A percentile compares a stretch with the other conserved stretches of the same genome.
Evolutionary conservation across 176 grass and related monocot genomes (phyloP).

Genomic region (Carex pumila): DNA sequence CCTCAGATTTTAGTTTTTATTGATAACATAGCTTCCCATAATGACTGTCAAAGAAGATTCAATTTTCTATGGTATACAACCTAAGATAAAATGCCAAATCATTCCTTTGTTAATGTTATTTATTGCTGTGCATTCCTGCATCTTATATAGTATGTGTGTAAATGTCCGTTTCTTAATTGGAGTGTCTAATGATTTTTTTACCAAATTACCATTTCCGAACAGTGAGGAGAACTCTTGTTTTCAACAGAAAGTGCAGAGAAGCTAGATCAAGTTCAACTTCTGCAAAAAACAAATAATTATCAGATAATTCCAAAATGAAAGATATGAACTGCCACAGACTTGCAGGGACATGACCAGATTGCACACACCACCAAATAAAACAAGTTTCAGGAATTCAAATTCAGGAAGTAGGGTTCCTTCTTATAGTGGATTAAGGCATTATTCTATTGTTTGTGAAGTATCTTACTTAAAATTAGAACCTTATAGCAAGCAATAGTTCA

Average conservation of each 20-base stretch:
- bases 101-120: background rate
- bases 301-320: background rate
- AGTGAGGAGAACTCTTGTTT: background rate
- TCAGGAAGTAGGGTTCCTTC: background rate
- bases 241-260: background rate
- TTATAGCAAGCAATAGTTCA: background rate
- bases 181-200: background rate
- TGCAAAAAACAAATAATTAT: background rate
- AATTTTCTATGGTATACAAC: background rate
- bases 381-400: background rate
- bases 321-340: background rate
- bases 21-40: background rate
- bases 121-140: background rate
- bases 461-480: background rate
- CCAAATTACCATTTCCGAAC: slow-evolving; percentile 13
- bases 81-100: background rate
- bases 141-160: background rate
- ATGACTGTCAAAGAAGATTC: background rate
- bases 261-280: background rate
- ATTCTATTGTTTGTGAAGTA: background rate
- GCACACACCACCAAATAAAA: background rate
- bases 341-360: background rate
- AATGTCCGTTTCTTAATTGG: background rate
- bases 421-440: background rate
- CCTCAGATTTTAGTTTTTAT: background rate